Evolutionary conservation across 345 rosid species (phyloP), one percentile per base, ranked within the genome.

Genomic region (Jatropha curcas): DNA sequence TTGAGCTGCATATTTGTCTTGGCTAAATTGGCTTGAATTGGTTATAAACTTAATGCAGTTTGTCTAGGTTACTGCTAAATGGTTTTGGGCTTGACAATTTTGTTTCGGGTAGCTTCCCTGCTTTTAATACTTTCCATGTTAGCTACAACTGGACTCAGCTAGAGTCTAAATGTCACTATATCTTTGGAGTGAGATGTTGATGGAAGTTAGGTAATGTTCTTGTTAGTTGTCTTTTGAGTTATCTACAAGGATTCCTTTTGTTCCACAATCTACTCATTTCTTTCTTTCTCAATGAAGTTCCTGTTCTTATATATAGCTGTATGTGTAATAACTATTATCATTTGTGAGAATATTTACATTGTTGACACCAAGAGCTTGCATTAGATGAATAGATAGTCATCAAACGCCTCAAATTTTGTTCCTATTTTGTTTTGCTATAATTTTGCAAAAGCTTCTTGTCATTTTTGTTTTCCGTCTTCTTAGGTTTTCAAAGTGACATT

Each of bases 361-460:
- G 7, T 61, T 61, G 48, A 34, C 43, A 10, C n/a, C 66, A n/a
- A 34, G 35, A 9, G 28, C 1, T 19, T 61, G 43, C 31, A n/a
- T 50, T 25, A 67, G 59, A 71, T 46, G 25, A 33, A n/a, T n/a
- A n/a, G n/a, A n/a, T n/a, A n/a, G n/a, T 30, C 19, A 43, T 20
- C n/a, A 17, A 60, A 20, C 1, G 33, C 3, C 6, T 31, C 22
- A 8, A 20, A 11, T 7, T 19, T 63, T 11, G 24, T n/a, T 50
- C 34, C 59, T 31, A 27, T 53, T 45, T 51, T n/a, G n/a, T 19
- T 51, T 1, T 72, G 61, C 61, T 34, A 27, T 72, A 53, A 25
- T 60, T 64, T 39, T 35, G 37, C 12, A 22, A 22, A 46, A 48
- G 6, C 5, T 50, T 34, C 41, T 52, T n/a, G 5, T 53, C 74